These are phyloP conservation scores for Ophiostoma sp. DNA, from an alignment of 2,329 filamentous ascomycete species.

Conservation along the genomic window DNA sequence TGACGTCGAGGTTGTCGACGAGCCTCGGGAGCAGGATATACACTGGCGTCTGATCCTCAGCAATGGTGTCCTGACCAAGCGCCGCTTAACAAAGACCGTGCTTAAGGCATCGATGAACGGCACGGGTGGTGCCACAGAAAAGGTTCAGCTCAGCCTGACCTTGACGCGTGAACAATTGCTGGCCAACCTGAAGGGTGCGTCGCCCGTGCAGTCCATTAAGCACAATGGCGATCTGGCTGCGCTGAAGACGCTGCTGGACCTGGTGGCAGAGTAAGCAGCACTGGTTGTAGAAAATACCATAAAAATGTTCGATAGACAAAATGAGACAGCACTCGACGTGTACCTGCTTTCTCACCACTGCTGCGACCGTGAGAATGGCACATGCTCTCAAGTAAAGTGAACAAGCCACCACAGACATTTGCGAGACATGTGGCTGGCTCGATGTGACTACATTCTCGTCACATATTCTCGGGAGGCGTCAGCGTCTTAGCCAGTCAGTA, in stretches of 20 bases:
- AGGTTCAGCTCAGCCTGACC: neutral
- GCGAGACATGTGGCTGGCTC: conserved; percentile 8
- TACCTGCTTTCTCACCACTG: neutral
- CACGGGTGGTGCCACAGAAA: neutral
- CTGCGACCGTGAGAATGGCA: neutral
- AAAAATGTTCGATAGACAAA: neutral
- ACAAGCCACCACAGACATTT: neutral
- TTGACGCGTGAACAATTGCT: conserved; percentile 8
- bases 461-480: neutral
- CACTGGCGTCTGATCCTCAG: conserved; percentile 16
- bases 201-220: neutral
- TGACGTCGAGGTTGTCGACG: conserved; percentile 11
- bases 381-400: neutral
- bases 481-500: neutral
- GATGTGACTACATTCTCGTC: neutral
- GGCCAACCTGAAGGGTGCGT: neutral
- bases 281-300: neutral
- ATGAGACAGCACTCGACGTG: neutral
- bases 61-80: conserved; percentile 19
- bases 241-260: conserved; percentile 3
- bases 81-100: neutral
- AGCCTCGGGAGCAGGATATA: neutral
- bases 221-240: conserved; percentile 7
- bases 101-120: neutral
- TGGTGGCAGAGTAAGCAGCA: neutral